Evolutionary conservation across 805 yeast species (phyloP).

Genomic region (Candida koratica): DNA sequence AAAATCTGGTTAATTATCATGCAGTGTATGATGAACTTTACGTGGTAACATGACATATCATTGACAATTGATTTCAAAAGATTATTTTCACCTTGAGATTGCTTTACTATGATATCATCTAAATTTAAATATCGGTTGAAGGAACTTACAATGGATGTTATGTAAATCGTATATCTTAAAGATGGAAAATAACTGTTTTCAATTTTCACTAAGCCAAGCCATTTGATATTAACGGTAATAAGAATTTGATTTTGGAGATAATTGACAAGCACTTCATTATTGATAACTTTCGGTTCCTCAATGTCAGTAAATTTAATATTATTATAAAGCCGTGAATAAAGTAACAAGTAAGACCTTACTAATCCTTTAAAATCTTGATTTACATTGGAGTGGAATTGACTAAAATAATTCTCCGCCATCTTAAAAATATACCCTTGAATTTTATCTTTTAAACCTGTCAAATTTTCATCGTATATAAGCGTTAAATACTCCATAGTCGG

Average conservation of each 20-base stretch:
- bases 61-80: constrained; percentile 13
- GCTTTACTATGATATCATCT: constrained; percentile 13
- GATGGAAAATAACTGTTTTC: constrained; percentile 29
- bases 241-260: constrained; percentile 7
- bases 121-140: constrained; percentile 23
- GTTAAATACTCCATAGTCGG: constrained; percentile 21
- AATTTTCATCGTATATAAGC: constrained; percentile 16
- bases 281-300: background rate
- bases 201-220: constrained; percentile 25
- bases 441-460: constrained; percentile 8
- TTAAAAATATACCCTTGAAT: constrained; percentile 5
- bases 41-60: constrained; percentile 12
- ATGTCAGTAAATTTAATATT: background rate
- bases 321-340: constrained; percentile 8
- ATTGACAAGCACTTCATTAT: background rate
- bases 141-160: constrained; percentile 22
- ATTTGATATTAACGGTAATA: constrained; percentile 16
- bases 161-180: constrained; percentile 23
- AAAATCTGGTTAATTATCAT: constrained; percentile 20
- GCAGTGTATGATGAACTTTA: constrained; percentile 18
- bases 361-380: constrained; percentile 4
- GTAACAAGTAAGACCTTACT: constrained; percentile 9
- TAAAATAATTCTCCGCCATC: constrained; percentile 18
- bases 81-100: constrained; percentile 8
- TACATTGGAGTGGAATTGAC: constrained; percentile 10